Evolutionary conservation across 2,329 filamentous ascomycete genomes (phyloP), one percentile per base, ranked within the genome.

Genomic region (Ceratocystis diversiconidia): DNA sequence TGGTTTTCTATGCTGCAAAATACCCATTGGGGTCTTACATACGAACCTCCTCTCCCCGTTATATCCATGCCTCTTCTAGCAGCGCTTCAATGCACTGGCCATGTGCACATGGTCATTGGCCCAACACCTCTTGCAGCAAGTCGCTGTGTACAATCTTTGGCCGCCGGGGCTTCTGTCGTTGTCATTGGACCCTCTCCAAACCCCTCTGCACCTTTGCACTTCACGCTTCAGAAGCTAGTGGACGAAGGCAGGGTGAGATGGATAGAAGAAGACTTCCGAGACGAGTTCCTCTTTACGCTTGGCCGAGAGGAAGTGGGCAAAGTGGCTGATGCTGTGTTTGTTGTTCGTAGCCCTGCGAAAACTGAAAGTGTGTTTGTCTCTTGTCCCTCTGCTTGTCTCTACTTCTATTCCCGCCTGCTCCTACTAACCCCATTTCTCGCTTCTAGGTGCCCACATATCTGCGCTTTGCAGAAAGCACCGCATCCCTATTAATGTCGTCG

Each of bases 401-500:
- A 5, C 44, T 19, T 52, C 17, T 19, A n/a, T 25, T 25, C 48
- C 8, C 44, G 44, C 48, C 19, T n/a, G 48, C 8, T 22, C 25
- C 19, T 52, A 8, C 22, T 25, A 25, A 36, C 12, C 36, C 5
- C 15, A 17, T 25, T 32, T 10, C 22, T 36, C 30, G 7, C 44
- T 41, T 25, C 41, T 68, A 89, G 85, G 79, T 66, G 75, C 80
- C 32, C 83, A 84, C 69, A 88, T 96, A 69, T 90, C 90, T 0
- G 79, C 77, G 4, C 78, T 92, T 3, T 97, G 94, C 77, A 84
- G 81, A 67, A 82, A 87, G 60, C 80, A 92, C 68, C 85, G 94
- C 57, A 94, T 99, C 70, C 92, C 92, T 41, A 81, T 99, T 73
- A 99, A 99, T 75, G 90, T 97, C 30, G 84, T 90, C 68, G 94